Conservation (phyloP, 2,329 filamentous ascomycete genomes). For the Cytospora schulzeri region DNA sequence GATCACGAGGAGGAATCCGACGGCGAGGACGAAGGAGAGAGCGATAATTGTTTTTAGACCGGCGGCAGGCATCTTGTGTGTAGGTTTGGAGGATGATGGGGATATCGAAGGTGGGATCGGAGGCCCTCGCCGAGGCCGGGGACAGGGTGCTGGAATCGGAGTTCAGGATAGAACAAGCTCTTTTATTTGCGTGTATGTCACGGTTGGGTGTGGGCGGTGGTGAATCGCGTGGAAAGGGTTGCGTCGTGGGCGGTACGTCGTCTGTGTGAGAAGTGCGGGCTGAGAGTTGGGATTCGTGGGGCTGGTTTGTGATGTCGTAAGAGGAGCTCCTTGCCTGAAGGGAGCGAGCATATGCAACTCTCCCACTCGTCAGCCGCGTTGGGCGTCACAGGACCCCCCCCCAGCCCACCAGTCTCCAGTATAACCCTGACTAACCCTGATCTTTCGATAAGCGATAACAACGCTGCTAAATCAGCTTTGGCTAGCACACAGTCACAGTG, state of each 20-base stretch:
- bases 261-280: slow-evolving; percentile 5
- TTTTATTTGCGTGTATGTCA: background rate
- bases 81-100: slow-evolving; percentile 12
- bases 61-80: slow-evolving; percentile 67
- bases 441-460: slow-evolving; percentile 28
- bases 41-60: slow-evolving; percentile 99
- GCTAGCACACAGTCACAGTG: slow-evolving; percentile 12
- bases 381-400: slow-evolving; percentile 11
- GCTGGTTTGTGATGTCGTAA: slow-evolving; percentile 27
- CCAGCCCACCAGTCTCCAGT: background rate
- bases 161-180: slow-evolving; percentile 1
- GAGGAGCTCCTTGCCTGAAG: slow-evolving; percentile 15
- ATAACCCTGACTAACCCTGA: background rate
- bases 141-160: background rate
- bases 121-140: slow-evolving; percentile 7
- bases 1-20: slow-evolving; percentile 98
- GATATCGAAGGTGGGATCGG: slow-evolving; percentile 5
- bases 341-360: slow-evolving; percentile 6
- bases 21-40: slow-evolving; percentile 97
- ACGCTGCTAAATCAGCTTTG: background rate
- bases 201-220: background rate
- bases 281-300: slow-evolving; percentile 11
- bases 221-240: background rate
- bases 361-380: slow-evolving; percentile 20
- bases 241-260: slow-evolving; percentile 6